Percentiles rank a stretch among this genome's conserved stretches.
Conservation (phyloP, 768 basidiomycete species). For the Leccinum longicurvipes region DNA sequence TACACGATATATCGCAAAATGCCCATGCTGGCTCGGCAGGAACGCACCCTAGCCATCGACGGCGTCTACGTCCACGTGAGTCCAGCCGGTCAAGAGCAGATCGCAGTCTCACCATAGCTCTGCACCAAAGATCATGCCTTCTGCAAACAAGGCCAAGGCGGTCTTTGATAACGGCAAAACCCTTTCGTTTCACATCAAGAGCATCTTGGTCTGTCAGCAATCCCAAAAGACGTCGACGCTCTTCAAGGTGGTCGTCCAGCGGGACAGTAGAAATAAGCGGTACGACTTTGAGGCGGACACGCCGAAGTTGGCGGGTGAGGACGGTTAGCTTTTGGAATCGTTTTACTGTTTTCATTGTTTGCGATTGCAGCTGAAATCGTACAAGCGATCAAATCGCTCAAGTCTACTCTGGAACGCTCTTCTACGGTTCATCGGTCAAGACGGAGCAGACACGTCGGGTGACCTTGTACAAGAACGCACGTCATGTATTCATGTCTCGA, state of each 20-base stretch:
- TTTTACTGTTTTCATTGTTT: neutral
- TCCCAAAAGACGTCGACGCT: conserved; percentile 72
- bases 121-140: conserved; percentile 77
- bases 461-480: conserved; percentile 6
- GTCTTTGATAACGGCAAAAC: conserved; percentile 91
- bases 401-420: conserved; percentile 59
- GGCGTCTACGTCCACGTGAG: conserved; percentile 88
- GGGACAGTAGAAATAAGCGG: conserved; percentile 75
- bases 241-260: conserved; percentile 87
- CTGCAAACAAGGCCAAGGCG: conserved; percentile 69
- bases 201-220: conserved; percentile 80
- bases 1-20: conserved; percentile 92
- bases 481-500: no score
- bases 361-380: conserved; percentile 65
- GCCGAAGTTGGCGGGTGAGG: conserved; percentile 73
- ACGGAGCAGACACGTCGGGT: conserved; percentile 58
- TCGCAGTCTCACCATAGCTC: conserved; percentile 4
- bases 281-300: conserved; percentile 98
- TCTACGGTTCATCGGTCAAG: conserved; percentile 60
- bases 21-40: conserved; percentile 90
- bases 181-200: conserved; percentile 87
- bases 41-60: conserved; percentile 90
- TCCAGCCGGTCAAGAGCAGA: neutral
- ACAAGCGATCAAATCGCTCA: conserved; percentile 64
- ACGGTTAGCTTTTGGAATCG: neutral